Base-by-base conservation (phyloP, 2,329 filamentous ascomycete genomes). In the Colletotrichum scovillei region DNA sequence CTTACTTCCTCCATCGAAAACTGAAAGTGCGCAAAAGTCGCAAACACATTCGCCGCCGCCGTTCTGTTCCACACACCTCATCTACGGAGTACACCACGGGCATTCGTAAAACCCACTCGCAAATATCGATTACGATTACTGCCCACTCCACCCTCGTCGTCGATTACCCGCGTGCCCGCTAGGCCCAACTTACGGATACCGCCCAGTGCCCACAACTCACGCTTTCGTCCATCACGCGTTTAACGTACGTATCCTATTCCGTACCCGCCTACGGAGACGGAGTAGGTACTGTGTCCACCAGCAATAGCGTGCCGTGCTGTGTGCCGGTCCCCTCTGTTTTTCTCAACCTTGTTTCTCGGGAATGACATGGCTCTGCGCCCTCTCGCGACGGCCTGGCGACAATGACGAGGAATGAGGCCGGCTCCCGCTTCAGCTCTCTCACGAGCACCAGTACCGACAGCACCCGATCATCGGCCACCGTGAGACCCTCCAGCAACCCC, bases 321-420 rank as follows among this genome's bases (percentile, higher is more conserved):
- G n/a, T 56, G 35, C 57, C 26, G 19, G 30, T 49, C 24, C 57
- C 57, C n/a, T 53, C 22, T 55, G 57, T 42, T 28, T 49, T 8
- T 26, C 65, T 53, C 49, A 26, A 30, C 38, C 63, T 64, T 30
- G 63, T 46, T 67, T n/a, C 30, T 58, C 32, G 60, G 70, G 74
- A 71, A 75, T 73, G 74, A 73, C 62, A 75, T 68, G 73, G 69
- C 70, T 64, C 62, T 68, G n/a, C 60, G 69, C 72, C 58, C 65
- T 69, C 38, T 55, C 67, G 69, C 78, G 76, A 80, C 78, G 78
- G 78, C 78, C 76, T 78, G 81, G 83, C 82, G 83, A 90, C 84
- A 83, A 94, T 94, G 92, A 90, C 91, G 84, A 90, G 88, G 83
- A 89, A 92, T 85, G 91, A 93, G 81, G 85, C 86, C 79, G 83